A percentile compares a stretch with the other conserved stretches of the same genome.
Conservation (phyloP, 306 rosid species). For the Cyclanthera cordifolia region DNA sequence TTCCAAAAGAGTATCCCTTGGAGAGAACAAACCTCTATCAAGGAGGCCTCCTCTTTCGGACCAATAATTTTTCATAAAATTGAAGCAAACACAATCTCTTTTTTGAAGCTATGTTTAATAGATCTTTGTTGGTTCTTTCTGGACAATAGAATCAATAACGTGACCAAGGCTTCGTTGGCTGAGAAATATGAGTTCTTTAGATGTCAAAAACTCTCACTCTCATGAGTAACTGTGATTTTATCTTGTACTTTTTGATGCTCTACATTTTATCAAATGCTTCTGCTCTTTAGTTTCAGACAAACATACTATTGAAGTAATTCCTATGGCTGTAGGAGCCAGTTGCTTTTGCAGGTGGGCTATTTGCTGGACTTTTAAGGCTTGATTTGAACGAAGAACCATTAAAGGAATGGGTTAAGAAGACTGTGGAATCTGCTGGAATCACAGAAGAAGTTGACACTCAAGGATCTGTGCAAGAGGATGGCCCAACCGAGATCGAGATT, state of each 20-base stretch:
- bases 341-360: slow-evolving; percentile 79
- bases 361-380: slow-evolving; percentile 74
- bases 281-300: neutral
- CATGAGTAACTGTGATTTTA: neutral
- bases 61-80: neutral
- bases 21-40: too few relatives aligned
- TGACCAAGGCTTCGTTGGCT: neutral
- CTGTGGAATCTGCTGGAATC: slow-evolving; percentile 65
- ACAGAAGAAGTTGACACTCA: slow-evolving; percentile 39
- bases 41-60: too few relatives aligned
- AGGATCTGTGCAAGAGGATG: slow-evolving; percentile 33
- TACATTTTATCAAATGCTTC: neutral
- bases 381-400: slow-evolving; percentile 90
- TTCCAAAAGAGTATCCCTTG: too few relatives aligned
- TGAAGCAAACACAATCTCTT: neutral
- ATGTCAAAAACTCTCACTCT: neutral
- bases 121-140: neutral
- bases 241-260: neutral
- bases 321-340: slow-evolving; percentile 61
- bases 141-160: neutral
- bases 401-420: slow-evolving; percentile 78
- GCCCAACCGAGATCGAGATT: slow-evolving; percentile 70
- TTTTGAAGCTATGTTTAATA: neutral
- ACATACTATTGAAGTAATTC: neutral
- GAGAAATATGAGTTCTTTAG: neutral